phyloP scores from a whole-genome alignment of 2,329 filamentous ascomycete genomes.

The Xylaria sp. region DNA sequence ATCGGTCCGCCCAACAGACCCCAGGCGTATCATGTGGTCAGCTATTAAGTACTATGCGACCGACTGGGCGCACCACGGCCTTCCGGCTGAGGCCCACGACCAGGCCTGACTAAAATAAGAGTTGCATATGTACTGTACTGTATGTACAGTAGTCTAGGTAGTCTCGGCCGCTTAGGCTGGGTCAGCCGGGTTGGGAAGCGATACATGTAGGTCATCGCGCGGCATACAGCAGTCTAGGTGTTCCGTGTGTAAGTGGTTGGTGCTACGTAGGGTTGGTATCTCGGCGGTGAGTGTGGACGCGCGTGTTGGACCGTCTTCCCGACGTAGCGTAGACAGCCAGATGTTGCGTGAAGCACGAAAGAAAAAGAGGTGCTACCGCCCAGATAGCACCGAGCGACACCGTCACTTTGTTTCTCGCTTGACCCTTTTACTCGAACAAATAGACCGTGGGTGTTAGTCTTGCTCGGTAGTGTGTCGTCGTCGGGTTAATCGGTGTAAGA shows the following conservation, averaged over 20 bases:
- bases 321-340: conserved; percentile 3
- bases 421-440: conserved; percentile 3
- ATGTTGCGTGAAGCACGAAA: conserved; percentile 9
- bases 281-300: conserved; percentile 19
- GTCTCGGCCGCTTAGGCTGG: conserved; percentile 19
- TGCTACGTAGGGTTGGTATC: conserved; percentile 21
- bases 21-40: conserved; percentile 23
- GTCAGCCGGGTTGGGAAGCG: conserved; percentile 8
- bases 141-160: too few relatives aligned
- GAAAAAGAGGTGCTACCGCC: conserved; percentile 20
- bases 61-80: conserved; percentile 6
- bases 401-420: conserved; percentile 4
- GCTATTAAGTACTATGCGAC: not conserved
- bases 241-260: conserved; percentile 22
- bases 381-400: not conserved
- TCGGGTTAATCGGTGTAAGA: not conserved
- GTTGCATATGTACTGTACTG: conserved; percentile 25
- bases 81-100: conserved; percentile 15
- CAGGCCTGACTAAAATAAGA: conserved; percentile 27
- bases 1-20: conserved; percentile 20
- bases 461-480: conserved; percentile 1
- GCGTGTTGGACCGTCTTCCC: conserved; percentile 29
- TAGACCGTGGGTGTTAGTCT: conserved; percentile 1
- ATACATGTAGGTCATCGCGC: conserved; percentile 16
- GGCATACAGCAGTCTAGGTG: conserved; percentile 9